A percentile compares a stretch with the other conserved stretches of the same genome.
Conservation (phyloP, 2,329 filamentous ascomycete genomes). For the Penicillium olsonii region DNA sequence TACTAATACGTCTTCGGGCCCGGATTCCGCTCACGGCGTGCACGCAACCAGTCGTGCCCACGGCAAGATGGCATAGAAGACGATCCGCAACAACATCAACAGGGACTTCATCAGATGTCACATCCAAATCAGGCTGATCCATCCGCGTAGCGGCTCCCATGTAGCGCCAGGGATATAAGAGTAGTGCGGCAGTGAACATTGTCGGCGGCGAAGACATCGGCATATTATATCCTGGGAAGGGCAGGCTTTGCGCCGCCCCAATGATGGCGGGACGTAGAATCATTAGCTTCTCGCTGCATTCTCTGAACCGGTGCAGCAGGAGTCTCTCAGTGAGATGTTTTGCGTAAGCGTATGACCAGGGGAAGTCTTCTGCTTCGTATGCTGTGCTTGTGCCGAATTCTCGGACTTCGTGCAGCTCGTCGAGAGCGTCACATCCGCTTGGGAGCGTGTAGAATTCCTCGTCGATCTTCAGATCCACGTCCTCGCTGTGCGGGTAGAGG, state of each 20-base stretch:
- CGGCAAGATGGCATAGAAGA: constrained; percentile 9
- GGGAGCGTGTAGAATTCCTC: constrained; percentile 15
- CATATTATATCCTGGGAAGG: constrained; percentile 7
- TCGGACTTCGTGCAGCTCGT: constrained; percentile 6
- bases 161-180: neutral
- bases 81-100: constrained; percentile 12
- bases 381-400: neutral
- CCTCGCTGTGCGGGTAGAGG: constrained; percentile 3
- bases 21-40: constrained; percentile 9
- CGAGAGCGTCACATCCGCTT: neutral
- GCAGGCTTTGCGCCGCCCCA: constrained; percentile 9
- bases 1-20: neutral
- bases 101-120: constrained; percentile 8
- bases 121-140: neutral
- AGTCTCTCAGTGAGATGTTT: constrained; percentile 18
- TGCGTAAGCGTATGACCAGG: constrained; percentile 18
- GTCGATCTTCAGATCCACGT: constrained; percentile 7
- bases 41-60: constrained; percentile 1
- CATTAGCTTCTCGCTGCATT: constrained; percentile 4
- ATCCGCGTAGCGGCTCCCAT: neutral
- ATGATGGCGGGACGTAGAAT: constrained; percentile 17
- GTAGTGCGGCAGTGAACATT: neutral
- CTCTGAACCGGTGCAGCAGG: neutral
- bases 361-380: constrained; percentile 10
- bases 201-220: constrained; percentile 10